Percentiles rank a stretch among this genome's conserved stretches.
Evolutionary conservation across 768 basidiomycete genomes (phyloP).

Genomic region (Russula foetens): DNA sequence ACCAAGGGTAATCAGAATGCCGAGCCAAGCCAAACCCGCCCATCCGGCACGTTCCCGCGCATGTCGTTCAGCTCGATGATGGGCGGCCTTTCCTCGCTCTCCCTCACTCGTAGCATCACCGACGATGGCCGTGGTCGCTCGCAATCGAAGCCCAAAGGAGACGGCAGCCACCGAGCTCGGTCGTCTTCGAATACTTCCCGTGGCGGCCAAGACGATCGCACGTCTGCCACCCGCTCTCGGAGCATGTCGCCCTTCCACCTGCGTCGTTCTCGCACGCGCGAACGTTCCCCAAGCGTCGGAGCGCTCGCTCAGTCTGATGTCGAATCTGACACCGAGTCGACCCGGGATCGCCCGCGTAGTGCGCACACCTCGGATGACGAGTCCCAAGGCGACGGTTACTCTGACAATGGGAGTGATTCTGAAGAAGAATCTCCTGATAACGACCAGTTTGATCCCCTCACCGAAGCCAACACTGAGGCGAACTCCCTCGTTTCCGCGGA

Average conservation of each 20-base stretch:
- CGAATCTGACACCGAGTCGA: constrained; percentile 48
- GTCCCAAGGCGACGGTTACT: constrained; percentile 31
- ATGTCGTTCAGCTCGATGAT: constrained; percentile 64
- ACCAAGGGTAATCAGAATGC: constrained; percentile 3
- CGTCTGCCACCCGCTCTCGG: constrained; percentile 47
- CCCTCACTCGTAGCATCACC: constrained; percentile 42
- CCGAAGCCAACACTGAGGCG: constrained; percentile 81
- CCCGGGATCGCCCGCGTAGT: constrained; percentile 47
- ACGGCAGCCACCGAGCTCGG: constrained; percentile 27
- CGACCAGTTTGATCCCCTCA: constrained; percentile 67
- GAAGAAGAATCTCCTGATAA: constrained; percentile 52
- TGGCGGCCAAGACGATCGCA: constrained; percentile 21
- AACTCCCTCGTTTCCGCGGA: constrained; percentile 56
- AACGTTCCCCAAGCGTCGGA: constrained; percentile 41
- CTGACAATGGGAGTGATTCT: constrained; percentile 47
- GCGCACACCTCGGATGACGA: constrained; percentile 70
- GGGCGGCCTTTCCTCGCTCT: constrained; percentile 56
- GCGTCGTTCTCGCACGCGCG: constrained; percentile 52
- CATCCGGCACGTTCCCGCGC: constrained; percentile 48
- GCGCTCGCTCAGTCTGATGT: constrained; percentile 53
- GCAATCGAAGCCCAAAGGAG: constrained; percentile 31
- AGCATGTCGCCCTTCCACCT: constrained; percentile 78
- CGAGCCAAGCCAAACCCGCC: constrained; percentile 23
- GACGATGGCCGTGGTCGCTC: constrained; percentile 39
- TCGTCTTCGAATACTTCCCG: constrained; percentile 40